These are phyloP conservation scores for Boletus rex-veris DNA, from an alignment of 768 basidiomycete genomes.

Conservation along the genomic window DNA sequence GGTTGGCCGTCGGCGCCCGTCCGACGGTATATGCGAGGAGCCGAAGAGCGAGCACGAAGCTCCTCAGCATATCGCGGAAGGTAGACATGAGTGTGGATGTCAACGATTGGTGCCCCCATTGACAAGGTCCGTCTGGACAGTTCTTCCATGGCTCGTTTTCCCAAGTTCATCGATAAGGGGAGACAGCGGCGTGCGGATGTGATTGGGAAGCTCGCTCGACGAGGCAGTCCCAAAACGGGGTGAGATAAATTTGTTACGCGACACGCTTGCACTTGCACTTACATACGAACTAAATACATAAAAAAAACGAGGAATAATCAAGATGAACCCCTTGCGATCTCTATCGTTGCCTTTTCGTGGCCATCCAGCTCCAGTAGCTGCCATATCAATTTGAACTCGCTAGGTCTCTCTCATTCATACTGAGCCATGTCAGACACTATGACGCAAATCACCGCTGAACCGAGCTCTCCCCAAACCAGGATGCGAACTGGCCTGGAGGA, in stretches of 20 bases:
- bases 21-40: constrained; percentile 63
- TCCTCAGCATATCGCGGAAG: constrained; percentile 74
- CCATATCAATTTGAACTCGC: background rate
- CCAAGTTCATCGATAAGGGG: constrained; percentile 29
- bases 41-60: constrained; percentile 57
- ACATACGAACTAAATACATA: constrained; percentile 9
- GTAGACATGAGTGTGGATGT: constrained; percentile 86
- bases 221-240: constrained; percentile 5
- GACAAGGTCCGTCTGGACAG: constrained; percentile 19
- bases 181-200: constrained; percentile 6
- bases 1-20: constrained; percentile 39
- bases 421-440: constrained; percentile 3
- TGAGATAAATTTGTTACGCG: constrained; percentile 19
- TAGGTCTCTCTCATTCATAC: background rate
- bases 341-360: constrained; percentile 2
- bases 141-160: constrained; percentile 24
- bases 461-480: constrained; percentile 14
- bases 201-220: constrained; percentile 12
- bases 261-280: constrained; percentile 2
- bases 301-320: background rate
- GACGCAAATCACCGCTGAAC: background rate
- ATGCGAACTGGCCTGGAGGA: constrained; percentile 27
- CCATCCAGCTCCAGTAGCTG: background rate
- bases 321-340: constrained; percentile 8
- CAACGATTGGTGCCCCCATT: constrained; percentile 49